These are phyloP conservation scores for Tylopilus felleus DNA, from an alignment of 768 basidiomycete species.

Conservation along the genomic window DNA sequence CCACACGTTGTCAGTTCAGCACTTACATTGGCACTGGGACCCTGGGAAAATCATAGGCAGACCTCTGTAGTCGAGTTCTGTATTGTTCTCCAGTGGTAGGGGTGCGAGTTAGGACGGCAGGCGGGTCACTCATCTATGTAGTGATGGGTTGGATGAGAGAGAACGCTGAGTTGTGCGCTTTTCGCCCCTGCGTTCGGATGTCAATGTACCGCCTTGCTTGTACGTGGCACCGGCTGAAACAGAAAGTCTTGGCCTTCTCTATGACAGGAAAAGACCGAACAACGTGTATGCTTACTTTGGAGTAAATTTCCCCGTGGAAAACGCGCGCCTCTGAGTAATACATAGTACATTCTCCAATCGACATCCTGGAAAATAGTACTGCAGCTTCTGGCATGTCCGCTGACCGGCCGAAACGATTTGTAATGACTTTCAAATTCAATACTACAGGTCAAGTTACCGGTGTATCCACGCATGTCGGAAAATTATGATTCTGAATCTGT, in stretches of 20 bases:
- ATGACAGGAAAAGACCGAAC: not conserved
- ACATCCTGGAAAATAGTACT: too few species aligned
- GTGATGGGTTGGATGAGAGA: not conserved
- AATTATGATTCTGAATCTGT: too few species aligned
- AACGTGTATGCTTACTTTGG: not conserved
- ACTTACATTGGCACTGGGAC: slow-evolving; percentile 25
- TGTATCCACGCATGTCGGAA: too few species aligned
- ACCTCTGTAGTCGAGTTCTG: not conserved
- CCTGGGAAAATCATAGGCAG: slow-evolving; percentile 2
- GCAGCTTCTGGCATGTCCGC: too few species aligned
- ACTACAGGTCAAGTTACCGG: too few species aligned
- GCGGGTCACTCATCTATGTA: slow-evolving; percentile 8
- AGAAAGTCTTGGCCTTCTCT: not conserved
- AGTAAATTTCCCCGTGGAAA: not conserved
- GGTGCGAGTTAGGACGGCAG: not conserved
- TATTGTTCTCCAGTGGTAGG: not conserved
- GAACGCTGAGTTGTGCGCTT: not conserved
- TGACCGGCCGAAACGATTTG: too few species aligned
- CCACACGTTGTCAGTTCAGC: not conserved
- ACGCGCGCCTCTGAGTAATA: too few species aligned
- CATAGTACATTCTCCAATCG: too few species aligned
- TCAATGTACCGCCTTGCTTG: not conserved
- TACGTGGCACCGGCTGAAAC: not conserved
- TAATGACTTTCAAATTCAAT: too few species aligned
- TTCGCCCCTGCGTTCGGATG: not conserved